Base-by-base conservation (phyloP, 2,329 filamentous ascomycete species). In the Calonectria honghensis region DNA sequence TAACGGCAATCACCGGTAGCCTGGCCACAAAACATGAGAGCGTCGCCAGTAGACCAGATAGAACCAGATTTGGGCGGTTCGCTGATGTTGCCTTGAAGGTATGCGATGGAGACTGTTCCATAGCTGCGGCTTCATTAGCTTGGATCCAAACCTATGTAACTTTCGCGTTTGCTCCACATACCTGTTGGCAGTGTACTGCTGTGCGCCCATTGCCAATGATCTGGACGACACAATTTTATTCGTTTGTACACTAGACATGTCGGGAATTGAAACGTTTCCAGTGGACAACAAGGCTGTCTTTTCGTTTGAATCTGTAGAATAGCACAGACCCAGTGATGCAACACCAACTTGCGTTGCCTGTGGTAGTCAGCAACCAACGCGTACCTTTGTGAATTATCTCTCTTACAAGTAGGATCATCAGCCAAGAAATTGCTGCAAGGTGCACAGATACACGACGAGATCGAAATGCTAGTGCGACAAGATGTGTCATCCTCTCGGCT, bases 151-250 rank as follows among this genome's bases (percentile, higher is more conserved):
- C 4, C 4, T 4, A 9, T 9, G 13, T 3, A 16, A 1, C 18
- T 14, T 13, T 14, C 3, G 7, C n/a, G 18, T 20, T 3, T 0
- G 7, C 14, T 18, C 4, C 6, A n/a, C 76, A 39, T 67, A 84
- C 85, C 82, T 84, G 45, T 88, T 87, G 16, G 87, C 87, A 1
- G 85, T 86, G 61, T 86, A 88, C 64, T 86, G 81, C 29, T 87
- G 80, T 31, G 86, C 85, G n/a, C 76, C 81, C 18, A 75, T 68
- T 2, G 76, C 73, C 27, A 80, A 78, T 13, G 77, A 75, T 6
- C 77, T 76, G 18, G 75, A 73, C 1, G 74, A 71, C 20, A 85
- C 63, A 18, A 84, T 80, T 54, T 77, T 83, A 35, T 64, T 78
- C 50, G 81, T 84, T 75, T 83, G 83, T 72, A 86, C 83, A 45